Evolutionary conservation across 116 monocot species (phyloP).

Genomic region (Papilionanthe hybrid): DNA sequence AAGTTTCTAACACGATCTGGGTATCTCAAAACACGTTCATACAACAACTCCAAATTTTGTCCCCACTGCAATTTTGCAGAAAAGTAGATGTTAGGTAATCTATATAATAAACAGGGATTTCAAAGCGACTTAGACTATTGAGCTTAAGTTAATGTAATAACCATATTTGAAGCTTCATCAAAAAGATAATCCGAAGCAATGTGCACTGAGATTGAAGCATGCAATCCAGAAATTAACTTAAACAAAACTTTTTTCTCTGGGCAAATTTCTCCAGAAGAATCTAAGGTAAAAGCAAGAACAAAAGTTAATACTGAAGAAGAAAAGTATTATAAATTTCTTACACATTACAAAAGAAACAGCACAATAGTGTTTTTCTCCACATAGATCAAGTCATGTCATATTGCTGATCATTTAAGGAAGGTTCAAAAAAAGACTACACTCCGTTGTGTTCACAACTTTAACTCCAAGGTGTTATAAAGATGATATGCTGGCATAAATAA

Average conservation of each 20-base stretch:
- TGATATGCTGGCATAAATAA: background rate
- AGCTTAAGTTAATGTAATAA: slow-evolving; percentile 12
- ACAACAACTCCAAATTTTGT: slow-evolving; percentile 66
- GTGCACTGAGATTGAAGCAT: slow-evolving; percentile 91
- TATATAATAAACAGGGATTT: background rate
- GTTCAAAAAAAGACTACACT: background rate
- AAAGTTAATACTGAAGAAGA: background rate
- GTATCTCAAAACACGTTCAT: slow-evolving; percentile 70
- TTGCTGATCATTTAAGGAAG: background rate
- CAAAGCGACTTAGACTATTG: background rate
- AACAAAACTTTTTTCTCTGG: slow-evolving; percentile 78
- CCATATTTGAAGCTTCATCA: slow-evolving; percentile 63
- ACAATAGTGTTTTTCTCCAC: background rate
- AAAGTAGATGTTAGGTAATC: background rate
- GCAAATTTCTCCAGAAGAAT: slow-evolving; percentile 82
- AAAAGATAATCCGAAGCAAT: slow-evolving; percentile 92
- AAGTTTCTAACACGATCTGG: slow-evolving; percentile 77
- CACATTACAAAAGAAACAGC: background rate
- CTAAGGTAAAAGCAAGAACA: slow-evolving; percentile 28
- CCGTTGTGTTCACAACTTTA: background rate
- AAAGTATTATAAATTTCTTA: background rate
- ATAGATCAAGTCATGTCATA: background rate
- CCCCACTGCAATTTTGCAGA: slow-evolving; percentile 61
- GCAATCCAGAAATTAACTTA: slow-evolving; percentile 93
- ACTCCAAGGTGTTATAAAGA: background rate